Evolutionary conservation across 352 stramenopile genomes (phyloP).

Genomic region (Globisporangium nodosum): DNA sequence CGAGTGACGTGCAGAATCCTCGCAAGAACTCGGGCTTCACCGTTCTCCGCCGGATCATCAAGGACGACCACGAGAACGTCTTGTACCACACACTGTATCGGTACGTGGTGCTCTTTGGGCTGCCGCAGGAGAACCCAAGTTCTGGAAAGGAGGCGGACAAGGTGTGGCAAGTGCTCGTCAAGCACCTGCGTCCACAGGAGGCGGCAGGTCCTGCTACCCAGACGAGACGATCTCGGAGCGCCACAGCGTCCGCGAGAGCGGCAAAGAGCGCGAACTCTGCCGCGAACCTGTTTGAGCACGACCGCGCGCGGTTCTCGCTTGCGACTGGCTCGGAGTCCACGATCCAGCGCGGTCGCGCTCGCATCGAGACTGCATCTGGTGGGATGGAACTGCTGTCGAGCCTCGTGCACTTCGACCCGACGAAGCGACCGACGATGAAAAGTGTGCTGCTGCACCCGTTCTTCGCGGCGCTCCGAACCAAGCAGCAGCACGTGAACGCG

Average conservation of each 20-base stretch:
- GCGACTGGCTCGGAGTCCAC: slow-evolving; percentile 32
- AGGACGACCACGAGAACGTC: slow-evolving; percentile 71
- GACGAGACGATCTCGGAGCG: slow-evolving; percentile 11
- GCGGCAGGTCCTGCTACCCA: neutral
- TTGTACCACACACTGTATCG: slow-evolving; percentile 96
- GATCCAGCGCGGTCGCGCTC: slow-evolving; percentile 46
- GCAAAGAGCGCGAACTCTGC: slow-evolving; percentile 5
- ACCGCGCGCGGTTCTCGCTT: slow-evolving; percentile 48
- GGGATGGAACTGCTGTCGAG: slow-evolving; percentile 42
- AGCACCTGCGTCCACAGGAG: slow-evolving; percentile 51
- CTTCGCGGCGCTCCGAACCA: slow-evolving; percentile 37
- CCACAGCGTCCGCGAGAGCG: slow-evolving; percentile 9
- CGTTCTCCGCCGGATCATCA: slow-evolving; percentile 54
- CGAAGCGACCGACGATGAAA: slow-evolving; percentile 58
- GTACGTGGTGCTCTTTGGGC: slow-evolving; percentile 94
- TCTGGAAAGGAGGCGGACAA: slow-evolving; percentile 19
- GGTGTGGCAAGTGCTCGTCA: slow-evolving; percentile 57
- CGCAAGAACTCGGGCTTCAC: slow-evolving; percentile 58
- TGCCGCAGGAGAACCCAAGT: slow-evolving; percentile 62
- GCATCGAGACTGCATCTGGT: slow-evolving; percentile 34
- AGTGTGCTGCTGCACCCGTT: slow-evolving; percentile 51
- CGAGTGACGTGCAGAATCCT: slow-evolving; percentile 18
- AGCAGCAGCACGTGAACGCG: slow-evolving; percentile 2
- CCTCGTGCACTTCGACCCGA: slow-evolving; percentile 61
- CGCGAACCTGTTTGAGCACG: slow-evolving; percentile 33